Evolutionary conservation across 148 eudicot species (phyloP).

Genomic region (Linanthus parryae): DNA sequence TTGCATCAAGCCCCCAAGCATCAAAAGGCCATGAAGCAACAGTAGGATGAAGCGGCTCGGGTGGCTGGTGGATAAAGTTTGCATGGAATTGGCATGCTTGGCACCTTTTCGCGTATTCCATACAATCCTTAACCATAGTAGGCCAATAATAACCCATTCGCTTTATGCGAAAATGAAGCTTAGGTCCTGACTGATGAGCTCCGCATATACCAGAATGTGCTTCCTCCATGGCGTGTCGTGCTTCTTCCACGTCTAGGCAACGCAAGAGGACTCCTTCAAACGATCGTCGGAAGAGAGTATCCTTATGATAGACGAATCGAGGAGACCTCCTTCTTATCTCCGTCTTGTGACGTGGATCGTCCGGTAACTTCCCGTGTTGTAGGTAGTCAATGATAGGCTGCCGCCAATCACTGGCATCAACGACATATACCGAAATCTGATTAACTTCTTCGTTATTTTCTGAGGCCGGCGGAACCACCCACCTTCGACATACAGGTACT

Average conservation of each 20-base stretch:
- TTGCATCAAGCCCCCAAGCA: background rate
- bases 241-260: background rate
- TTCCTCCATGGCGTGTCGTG: background rate
- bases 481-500: background rate
- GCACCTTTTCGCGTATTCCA: background rate
- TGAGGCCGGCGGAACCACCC: background rate
- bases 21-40: conserved; percentile 1
- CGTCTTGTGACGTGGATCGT: background rate
- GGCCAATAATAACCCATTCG: background rate
- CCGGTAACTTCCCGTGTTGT: background rate
- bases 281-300: background rate
- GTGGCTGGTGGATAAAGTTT: background rate
- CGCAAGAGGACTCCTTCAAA: conserved; percentile 2
- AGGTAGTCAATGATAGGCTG: background rate
- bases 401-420: background rate
- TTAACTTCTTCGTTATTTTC: background rate
- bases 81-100: background rate
- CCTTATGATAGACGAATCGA: background rate
- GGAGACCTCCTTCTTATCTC: background rate
- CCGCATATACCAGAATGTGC: background rate
- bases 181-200: too few relatives aligned
- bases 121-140: background rate
- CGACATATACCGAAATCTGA: background rate
- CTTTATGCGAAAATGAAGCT: background rate
- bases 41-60: background rate